phyloP scores from a whole-genome alignment of 345 rosid genomes.

The Salix dunnii region DNA sequence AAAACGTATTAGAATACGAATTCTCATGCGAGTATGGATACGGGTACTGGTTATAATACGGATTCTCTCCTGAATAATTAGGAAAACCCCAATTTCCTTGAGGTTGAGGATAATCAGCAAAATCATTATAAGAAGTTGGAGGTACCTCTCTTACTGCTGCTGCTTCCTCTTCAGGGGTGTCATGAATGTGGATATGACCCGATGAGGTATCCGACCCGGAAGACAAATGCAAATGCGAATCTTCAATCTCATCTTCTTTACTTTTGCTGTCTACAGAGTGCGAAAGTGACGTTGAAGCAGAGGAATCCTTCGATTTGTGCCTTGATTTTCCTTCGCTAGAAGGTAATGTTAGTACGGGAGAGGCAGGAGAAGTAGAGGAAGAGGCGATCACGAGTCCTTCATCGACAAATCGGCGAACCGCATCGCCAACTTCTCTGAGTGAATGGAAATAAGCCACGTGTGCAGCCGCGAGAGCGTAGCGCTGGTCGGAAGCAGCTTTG shows the following conservation, averaged over 20 bases:
- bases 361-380: constrained; percentile 40
- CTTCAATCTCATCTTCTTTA: constrained; percentile 35
- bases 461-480: constrained; percentile 82
- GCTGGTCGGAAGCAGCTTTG: constrained; percentile 65
- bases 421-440: constrained; percentile 68
- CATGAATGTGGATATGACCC: constrained; percentile 53
- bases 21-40: not conserved
- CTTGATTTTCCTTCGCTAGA: constrained; percentile 57
- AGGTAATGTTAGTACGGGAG: constrained; percentile 82
- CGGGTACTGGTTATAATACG: constrained; percentile 1
- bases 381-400: constrained; percentile 65
- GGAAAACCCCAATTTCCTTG: constrained; percentile 43
- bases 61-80: not conserved
- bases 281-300: constrained; percentile 62
- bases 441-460: constrained; percentile 74
- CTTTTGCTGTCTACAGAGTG: constrained; percentile 37
- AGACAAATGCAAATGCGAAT: constrained; percentile 60
- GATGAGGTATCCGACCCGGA: constrained; percentile 56
- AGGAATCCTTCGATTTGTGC: constrained; percentile 25
- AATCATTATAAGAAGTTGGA: constrained; percentile 16
- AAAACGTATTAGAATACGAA: constrained; percentile 35
- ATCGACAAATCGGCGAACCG: constrained; percentile 70
- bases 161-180: constrained; percentile 16
- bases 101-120: constrained; percentile 30
- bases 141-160: constrained; percentile 2